Evolutionary conservation across 2,329 filamentous ascomycete species (phyloP), one percentile per base, ranked within the genome.

Genomic region (Paraphoma chrysanthemicola): DNA sequence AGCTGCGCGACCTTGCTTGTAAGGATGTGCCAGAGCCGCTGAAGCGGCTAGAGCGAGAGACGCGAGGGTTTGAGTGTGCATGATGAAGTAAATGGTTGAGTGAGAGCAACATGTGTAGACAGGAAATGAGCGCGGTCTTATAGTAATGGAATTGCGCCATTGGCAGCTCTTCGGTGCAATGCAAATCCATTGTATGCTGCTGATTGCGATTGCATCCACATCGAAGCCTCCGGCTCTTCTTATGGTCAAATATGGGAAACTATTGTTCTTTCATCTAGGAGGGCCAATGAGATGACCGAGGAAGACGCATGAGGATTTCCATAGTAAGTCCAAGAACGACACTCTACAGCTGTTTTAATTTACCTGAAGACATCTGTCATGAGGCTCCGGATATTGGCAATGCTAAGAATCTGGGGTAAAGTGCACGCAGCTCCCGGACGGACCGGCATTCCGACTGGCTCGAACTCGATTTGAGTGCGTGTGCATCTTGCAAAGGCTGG

Each of bases 1-100:
- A 28, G 62, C 64, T 18, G 62, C 64, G 53, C 59, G 52, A 28
- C 17, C 7, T 38, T 51, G 51, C 30, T 29, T 16, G 33, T 54
- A 52, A 44, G 70, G 71, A 30, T 63, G 62, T 9, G 73, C 74
- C 46, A 75, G 56, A 39, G 57, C 64, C n/a, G 57, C 53, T 28
- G 67, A 60, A 28, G 72, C 68, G 41, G 57, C 54, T 23, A 68
- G 61, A 17, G 66, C 59, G 38, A 63, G 45, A 8, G 61, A 64
- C 51, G 68, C 46, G 48, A 69, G 54, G 23, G 61, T 60, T 31
- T 62, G 48, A 14, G 61, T 57, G 51, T 72, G 55, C 72, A 76
- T 76, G 54, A 29, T 44, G 56, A 43, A 16, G 12, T 14, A 16
- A 46, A 16, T 38, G 43, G 39, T 17, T 29, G n/a, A 31, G 4